phyloP scores from a whole-genome alignment of 2,329 filamentous ascomycete genomes.

The Cladosporium colombiae region DNA sequence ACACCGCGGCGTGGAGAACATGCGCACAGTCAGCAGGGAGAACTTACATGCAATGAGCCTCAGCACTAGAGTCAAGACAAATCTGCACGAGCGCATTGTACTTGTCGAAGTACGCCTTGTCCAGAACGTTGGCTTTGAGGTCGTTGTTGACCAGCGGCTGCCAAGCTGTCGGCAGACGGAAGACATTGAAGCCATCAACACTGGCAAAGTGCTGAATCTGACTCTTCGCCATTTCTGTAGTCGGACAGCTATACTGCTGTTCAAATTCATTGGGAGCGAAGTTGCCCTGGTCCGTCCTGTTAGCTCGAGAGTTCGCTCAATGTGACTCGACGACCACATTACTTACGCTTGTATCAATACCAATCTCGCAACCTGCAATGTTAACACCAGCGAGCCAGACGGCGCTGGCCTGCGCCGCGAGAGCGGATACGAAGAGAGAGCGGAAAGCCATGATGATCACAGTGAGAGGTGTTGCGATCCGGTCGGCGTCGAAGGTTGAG shows the following conservation, averaged over 20 bases:
- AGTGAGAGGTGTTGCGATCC: background rate
- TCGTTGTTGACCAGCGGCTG: conserved; percentile 30
- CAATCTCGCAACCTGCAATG: conserved; percentile 1
- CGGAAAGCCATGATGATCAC: background rate
- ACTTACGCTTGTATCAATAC: background rate
- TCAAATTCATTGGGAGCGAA: background rate
- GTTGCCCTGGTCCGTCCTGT: background rate
- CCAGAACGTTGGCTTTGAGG: conserved; percentile 24
- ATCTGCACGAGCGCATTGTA: conserved; percentile 35
- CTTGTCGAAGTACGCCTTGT: conserved; percentile 26
- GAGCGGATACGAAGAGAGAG: background rate
- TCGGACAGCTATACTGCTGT: conserved; percentile 17
- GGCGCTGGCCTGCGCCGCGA: background rate
- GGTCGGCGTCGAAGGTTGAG: background rate
- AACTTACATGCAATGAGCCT: conserved; percentile 25
- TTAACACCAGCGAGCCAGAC: conserved; percentile 2
- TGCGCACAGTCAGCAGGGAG: no score
- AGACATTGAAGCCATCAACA: conserved; percentile 56
- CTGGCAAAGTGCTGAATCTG: conserved; percentile 59
- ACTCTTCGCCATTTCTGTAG: background rate
- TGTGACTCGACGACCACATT: no score
- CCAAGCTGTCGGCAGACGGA: conserved; percentile 54
- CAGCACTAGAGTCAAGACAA: conserved; percentile 40
- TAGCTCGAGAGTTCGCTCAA: no score
- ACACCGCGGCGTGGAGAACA: background rate